phyloP scores from a whole-genome alignment of 129 eudicot species.

The Ambrosia trifida region DNA sequence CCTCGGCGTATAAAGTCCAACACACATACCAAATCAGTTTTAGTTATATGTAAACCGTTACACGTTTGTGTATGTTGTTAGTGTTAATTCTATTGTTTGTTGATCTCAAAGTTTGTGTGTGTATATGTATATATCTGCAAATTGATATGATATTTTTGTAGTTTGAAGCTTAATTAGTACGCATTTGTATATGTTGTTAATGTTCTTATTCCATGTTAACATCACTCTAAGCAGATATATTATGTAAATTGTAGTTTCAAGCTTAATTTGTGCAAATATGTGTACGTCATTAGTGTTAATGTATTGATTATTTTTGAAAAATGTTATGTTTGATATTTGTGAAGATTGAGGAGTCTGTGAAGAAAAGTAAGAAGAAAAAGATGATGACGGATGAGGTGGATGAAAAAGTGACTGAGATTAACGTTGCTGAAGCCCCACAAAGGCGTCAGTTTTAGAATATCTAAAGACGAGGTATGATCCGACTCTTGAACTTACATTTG shows the following conservation, averaged over 20 bases:
- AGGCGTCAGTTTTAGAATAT: constrained; percentile 52
- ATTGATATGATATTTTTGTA: not conserved
- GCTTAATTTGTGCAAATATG: too few relatives aligned
- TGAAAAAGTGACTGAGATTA: constrained; percentile 42
- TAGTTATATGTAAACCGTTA: too few relatives aligned
- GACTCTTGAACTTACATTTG: not conserved
- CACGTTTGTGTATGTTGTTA: too few relatives aligned
- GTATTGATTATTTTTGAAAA: not conserved
- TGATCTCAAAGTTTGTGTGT: too few relatives aligned
- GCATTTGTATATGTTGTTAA: not conserved
- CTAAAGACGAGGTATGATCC: not conserved
- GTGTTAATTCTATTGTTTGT: too few relatives aligned
- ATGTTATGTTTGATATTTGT: too few relatives aligned
- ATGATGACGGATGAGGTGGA: constrained; percentile 42
- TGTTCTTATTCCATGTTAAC: constrained; percentile 18
- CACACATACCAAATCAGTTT: too few relatives aligned
- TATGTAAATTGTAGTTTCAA: not conserved
- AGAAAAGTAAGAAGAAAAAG: constrained; percentile 59
- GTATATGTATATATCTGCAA: too few relatives aligned
- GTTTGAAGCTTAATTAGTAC: not conserved
- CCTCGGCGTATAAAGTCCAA: too few relatives aligned
- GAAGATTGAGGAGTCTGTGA: constrained; percentile 41
- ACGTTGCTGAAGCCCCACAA: constrained; percentile 74
- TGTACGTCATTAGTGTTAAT: too few relatives aligned
- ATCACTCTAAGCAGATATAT: not conserved